Percentiles rank a stretch among this genome's conserved stretches.
phyloP scores from a whole-genome alignment of 805 yeast species.

The Yarrowia divulgata region DNA sequence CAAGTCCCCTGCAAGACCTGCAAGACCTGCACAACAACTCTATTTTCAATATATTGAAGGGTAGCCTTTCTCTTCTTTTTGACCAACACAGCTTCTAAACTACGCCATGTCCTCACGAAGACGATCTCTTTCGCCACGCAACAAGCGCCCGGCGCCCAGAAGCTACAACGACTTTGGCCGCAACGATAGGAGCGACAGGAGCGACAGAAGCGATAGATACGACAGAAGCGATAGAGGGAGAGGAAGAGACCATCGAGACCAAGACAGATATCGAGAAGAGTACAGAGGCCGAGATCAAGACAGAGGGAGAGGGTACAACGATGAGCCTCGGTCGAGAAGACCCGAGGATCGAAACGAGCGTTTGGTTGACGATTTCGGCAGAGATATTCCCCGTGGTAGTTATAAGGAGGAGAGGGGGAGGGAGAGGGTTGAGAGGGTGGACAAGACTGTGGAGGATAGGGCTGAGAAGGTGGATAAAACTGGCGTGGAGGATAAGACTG shows the following conservation, averaged over 20 bases:
- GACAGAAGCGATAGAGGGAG: neutral
- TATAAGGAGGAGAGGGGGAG: neutral
- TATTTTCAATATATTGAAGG: neutral
- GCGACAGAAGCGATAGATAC: slow-evolving; percentile 12
- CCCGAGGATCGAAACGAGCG: neutral
- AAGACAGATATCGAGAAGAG: slow-evolving; percentile 2
- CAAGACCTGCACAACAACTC: neutral
- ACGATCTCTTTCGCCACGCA: slow-evolving; percentile 15
- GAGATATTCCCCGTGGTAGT: slow-evolving; percentile 14
- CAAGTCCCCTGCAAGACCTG: too few species aligned
- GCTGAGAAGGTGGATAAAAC: too few species aligned
- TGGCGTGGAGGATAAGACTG: too few species aligned
- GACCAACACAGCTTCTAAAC: too few species aligned
- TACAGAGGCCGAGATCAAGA: neutral
- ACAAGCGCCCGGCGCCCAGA: slow-evolving; percentile 27
- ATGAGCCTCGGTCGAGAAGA: neutral
- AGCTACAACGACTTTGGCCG: neutral
- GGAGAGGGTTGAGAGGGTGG: neutral
- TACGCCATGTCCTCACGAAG: slow-evolving; percentile 4
- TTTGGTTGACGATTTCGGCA: slow-evolving; percentile 19
- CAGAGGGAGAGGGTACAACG: too few species aligned
- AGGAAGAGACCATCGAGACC: neutral
- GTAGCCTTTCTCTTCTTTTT: too few species aligned
- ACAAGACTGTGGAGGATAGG: too few species aligned
- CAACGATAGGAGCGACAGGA: slow-evolving; percentile 3